Percentiles rank a stretch among this genome's conserved stretches.
Evolutionary conservation across 139 green algal genomes (phyloP).

Genomic region (Chlorokybus atmophyticus): DNA sequence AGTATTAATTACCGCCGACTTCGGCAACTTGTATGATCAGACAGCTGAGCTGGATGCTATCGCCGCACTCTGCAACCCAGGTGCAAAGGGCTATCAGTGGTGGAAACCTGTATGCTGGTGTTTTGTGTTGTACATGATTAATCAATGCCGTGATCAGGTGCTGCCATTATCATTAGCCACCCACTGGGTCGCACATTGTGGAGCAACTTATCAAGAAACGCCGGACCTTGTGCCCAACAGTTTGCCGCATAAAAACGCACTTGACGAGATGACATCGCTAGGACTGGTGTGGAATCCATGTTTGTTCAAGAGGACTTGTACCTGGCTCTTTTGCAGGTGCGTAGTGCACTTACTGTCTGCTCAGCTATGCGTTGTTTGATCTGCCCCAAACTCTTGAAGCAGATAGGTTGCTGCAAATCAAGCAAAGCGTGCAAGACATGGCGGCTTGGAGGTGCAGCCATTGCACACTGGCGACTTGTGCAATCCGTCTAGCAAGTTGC

Average conservation of each 20-base stretch:
- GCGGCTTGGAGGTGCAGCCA: too few relatives aligned
- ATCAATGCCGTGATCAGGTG: too few relatives aligned
- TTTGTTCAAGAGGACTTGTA: background rate
- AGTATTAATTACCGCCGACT: slow-evolving; percentile 16
- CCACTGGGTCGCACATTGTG: background rate
- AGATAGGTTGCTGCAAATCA: too few relatives aligned
- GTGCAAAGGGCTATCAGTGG: too few relatives aligned
- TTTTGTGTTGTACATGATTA: too few relatives aligned
- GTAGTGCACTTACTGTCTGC: background rate
- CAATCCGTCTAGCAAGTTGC: too few relatives aligned
- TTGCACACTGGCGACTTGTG: too few relatives aligned
- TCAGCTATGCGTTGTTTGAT: background rate
- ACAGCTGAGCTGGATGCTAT: background rate
- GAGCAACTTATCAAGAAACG: background rate
- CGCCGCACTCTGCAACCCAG: too few relatives aligned
- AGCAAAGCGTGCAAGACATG: too few relatives aligned
- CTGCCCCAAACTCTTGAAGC: too few relatives aligned
- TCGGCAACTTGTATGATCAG: slow-evolving; percentile 20
- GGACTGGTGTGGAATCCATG: background rate
- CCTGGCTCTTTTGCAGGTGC: background rate
- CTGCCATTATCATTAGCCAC: background rate
- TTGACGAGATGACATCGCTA: background rate
- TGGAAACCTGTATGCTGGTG: too few relatives aligned
- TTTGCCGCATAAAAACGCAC: background rate
- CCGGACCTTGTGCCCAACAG: background rate